phyloP scores from a whole-genome alignment of 352 stramenopile species.

The Phytophthora idaei region DNA sequence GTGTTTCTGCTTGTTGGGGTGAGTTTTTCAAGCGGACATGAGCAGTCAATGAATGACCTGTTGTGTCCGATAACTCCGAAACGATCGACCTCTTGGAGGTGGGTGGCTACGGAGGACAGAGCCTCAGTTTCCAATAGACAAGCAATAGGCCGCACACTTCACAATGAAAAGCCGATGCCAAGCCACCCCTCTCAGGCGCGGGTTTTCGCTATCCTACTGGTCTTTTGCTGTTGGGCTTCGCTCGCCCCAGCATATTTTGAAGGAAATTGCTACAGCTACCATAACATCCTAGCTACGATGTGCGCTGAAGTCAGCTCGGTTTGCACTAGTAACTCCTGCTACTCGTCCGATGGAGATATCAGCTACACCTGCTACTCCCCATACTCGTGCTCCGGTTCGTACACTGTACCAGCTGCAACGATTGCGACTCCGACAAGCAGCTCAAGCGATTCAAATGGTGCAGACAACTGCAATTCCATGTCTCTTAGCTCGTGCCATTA shows the following conservation, averaged over 20 bases:
- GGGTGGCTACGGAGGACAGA: no score
- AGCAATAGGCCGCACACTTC: not conserved
- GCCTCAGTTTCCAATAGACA: not conserved
- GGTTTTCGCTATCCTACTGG: not conserved
- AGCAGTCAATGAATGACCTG: no score
- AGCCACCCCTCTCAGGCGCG: not conserved
- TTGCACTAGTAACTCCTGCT: not conserved
- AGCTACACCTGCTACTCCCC: not conserved
- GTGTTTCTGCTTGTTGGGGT: no score
- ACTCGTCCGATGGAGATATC: not conserved
- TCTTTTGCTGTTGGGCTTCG: not conserved
- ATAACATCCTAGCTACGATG: conserved; percentile 1
- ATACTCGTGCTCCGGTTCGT: conserved; percentile 5
- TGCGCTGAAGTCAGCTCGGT: not conserved
- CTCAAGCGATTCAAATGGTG: not conserved
- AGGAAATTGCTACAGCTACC: not conserved
- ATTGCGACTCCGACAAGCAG: conserved; percentile 3
- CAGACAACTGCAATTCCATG: conserved; percentile 3
- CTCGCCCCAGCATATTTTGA: not conserved
- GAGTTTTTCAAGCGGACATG: no score
- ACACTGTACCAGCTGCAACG: not conserved
- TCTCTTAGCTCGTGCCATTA: conserved; percentile 15
- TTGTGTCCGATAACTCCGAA: no score
- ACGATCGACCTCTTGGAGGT: no score
- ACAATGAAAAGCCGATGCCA: not conserved